Base-by-base conservation (phyloP, 2,329 filamentous ascomycete genomes). In the Xylariomycetidae sp. region DNA sequence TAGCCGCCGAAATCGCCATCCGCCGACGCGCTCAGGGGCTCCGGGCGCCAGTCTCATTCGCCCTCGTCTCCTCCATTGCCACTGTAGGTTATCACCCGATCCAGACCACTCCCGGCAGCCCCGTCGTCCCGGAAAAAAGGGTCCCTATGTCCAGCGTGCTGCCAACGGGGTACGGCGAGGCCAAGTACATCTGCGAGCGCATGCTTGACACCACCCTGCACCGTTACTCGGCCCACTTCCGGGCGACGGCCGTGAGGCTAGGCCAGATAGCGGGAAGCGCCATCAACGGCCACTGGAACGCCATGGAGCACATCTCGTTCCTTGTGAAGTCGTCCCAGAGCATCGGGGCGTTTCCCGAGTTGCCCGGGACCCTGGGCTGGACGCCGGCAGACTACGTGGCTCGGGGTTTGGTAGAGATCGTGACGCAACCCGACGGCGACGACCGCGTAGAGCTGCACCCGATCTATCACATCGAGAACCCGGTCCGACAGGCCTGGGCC, bases 221-320 rank as follows among this genome's bases (percentile, higher is more conserved):
- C 34, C 45, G 53, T n/a, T 49, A 66, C 39, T 62, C 63, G 0
- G 36, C 57, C 1, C 51, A 42, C 1, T 72, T 76, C 53, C 60
- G 58, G 12, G 40, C 65, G 0, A 66, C 62, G 54, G 51, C 49
- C 1, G 63, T 70, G 1, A 61, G 73, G 0, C 54, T 65, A 0
- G 74, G 69, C 0, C 74, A 79, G 47, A 69, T 79, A 25, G 59
- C 72, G 1, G 74, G 74, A 0, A 69, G 64, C 0, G 62, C 45
- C 3, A 57, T 36, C 1, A 73, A 54, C 34, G 73, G 72, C 1
- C 68, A 66, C 44, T 79, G 74, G 74, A 78, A 77, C 41, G 53
- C 63, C 0, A 57, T 60, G 17, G 71, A 77, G 44, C 69, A 76
- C 39, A 52, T 76, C 10, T 45, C 57, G 0, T 71, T 72, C 39